A percentile compares a stretch with the other conserved stretches of the same genome.
These are phyloP conservation scores for Cyberlindnera xylosilytica DNA, from an alignment of 805 yeast species.

Conservation along the genomic window DNA sequence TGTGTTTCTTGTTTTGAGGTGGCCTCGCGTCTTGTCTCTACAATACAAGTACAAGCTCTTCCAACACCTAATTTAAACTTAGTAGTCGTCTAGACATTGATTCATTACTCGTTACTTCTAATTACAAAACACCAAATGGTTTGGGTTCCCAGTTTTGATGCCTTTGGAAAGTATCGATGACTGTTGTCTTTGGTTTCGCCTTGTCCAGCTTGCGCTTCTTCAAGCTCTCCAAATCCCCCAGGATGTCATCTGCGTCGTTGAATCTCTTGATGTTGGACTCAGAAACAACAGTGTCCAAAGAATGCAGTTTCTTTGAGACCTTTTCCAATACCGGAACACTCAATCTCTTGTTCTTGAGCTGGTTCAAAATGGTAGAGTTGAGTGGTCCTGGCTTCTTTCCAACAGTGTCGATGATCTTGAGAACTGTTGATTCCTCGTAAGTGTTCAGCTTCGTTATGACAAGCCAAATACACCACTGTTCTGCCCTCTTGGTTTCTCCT, in stretches of 20 bases:
- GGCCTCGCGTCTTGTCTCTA: too few species aligned
- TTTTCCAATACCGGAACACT: background rate
- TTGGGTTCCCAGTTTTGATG: conserved; percentile 44
- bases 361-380: conserved; percentile 9
- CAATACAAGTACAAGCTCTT: too few species aligned
- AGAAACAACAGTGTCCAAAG: background rate
- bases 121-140: conserved; percentile 49
- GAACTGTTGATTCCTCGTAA: background rate
- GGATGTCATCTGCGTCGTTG: conserved; percentile 23
- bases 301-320: background rate
- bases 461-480: conserved; percentile 20
- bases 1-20: background rate
- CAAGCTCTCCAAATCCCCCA: conserved; percentile 29
- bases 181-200: conserved; percentile 1
- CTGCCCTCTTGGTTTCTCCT: conserved; percentile 10
- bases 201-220: conserved; percentile 24
- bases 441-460: conserved; percentile 5
- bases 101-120: background rate
- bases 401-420: conserved; percentile 14
- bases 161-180: conserved; percentile 14
- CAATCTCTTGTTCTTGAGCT: conserved; percentile 1
- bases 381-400: conserved; percentile 15
- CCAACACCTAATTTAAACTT: too few species aligned
- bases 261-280: conserved; percentile 7
- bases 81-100: too few species aligned